Evolutionary conservation across 1,139 yeast genomes (phyloP).

Genomic region (Protomyces pachydermus): DNA sequence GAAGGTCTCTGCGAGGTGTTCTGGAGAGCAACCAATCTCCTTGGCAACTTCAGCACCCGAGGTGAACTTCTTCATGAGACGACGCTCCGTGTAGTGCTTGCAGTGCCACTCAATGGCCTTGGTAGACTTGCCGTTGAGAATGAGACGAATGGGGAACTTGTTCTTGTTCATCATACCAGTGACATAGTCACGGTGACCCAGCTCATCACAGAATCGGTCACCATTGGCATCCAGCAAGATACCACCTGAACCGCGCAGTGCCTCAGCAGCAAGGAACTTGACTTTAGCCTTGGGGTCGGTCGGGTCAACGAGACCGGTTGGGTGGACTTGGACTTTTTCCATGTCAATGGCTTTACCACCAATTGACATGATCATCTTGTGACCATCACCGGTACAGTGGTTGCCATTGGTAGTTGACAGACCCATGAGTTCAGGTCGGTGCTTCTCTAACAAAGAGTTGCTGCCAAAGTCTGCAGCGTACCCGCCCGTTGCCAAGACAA

Average conservation of each 20-base stretch:
- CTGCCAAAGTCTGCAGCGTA: constrained; percentile 59
- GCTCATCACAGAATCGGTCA: constrained; percentile 64
- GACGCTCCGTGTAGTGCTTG: constrained; percentile 55
- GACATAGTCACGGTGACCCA: constrained; percentile 65
- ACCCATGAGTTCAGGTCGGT: constrained; percentile 58
- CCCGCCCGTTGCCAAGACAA: constrained; percentile 77
- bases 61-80: constrained; percentile 52
- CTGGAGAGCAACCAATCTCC: constrained; percentile 44
- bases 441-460: constrained; percentile 49
- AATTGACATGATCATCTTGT: constrained; percentile 51
- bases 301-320: constrained; percentile 72
- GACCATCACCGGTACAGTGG: constrained; percentile 77
- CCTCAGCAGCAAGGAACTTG: constrained; percentile 73
- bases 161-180: constrained; percentile 56
- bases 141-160: constrained; percentile 51
- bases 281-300: constrained; percentile 51
- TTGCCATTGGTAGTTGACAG: constrained; percentile 70
- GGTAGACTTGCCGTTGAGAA: constrained; percentile 47
- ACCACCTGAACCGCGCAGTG: constrained; percentile 73
- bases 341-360: constrained; percentile 65
- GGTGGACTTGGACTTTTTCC: constrained; percentile 77
- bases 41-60: constrained; percentile 50
- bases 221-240: constrained; percentile 59
- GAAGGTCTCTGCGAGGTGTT: constrained; percentile 43
- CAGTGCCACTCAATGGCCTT: constrained; percentile 46